Evolutionary conservation across 2,329 filamentous ascomycete genomes (phyloP).

Genomic region (Metarhizium sp.): DNA sequence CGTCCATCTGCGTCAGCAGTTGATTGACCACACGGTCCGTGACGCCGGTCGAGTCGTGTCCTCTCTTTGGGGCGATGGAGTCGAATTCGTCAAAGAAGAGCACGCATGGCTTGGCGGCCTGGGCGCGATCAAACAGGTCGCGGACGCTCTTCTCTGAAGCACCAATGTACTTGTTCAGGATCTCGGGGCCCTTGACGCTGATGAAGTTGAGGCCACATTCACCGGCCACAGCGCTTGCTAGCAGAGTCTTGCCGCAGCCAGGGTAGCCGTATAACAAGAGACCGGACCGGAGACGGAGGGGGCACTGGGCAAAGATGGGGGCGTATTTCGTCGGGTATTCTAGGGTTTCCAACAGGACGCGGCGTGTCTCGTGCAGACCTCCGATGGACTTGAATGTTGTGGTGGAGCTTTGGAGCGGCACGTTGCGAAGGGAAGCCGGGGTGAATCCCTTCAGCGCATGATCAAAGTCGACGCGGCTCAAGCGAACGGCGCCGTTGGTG

Average conservation of each 20-base stretch:
- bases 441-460: slow-evolving; percentile 86
- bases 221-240: slow-evolving; percentile 93
- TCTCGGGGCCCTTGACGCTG: slow-evolving; percentile 94
- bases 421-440: slow-evolving; percentile 86
- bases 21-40: slow-evolving; percentile 98
- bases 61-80: slow-evolving; percentile 91
- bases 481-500: slow-evolving; percentile 43
- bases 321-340: slow-evolving; percentile 98
- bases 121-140: slow-evolving; percentile 87
- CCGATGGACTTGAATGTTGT: slow-evolving; percentile 91
- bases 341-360: slow-evolving; percentile 87
- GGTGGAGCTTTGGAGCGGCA: slow-evolving; percentile 84
- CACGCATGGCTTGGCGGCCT: slow-evolving; percentile 84
- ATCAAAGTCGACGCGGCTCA: slow-evolving; percentile 70
- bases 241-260: slow-evolving; percentile 90
- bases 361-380: slow-evolving; percentile 74
- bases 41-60: slow-evolving; percentile 95
- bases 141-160: slow-evolving; percentile 94
- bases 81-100: slow-evolving; percentile 99
- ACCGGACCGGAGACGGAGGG: slow-evolving; percentile 86
- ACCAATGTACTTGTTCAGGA: slow-evolving; percentile 98
- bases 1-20: slow-evolving; percentile 97
- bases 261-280: slow-evolving; percentile 90
- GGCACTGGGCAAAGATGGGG: slow-evolving; percentile 93
- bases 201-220: slow-evolving; percentile 99